A percentile compares a stretch with the other conserved stretches of the same genome.
Conservation (phyloP, 1,284 basidiomycete species). For the Farysia itapuensis region DNA sequence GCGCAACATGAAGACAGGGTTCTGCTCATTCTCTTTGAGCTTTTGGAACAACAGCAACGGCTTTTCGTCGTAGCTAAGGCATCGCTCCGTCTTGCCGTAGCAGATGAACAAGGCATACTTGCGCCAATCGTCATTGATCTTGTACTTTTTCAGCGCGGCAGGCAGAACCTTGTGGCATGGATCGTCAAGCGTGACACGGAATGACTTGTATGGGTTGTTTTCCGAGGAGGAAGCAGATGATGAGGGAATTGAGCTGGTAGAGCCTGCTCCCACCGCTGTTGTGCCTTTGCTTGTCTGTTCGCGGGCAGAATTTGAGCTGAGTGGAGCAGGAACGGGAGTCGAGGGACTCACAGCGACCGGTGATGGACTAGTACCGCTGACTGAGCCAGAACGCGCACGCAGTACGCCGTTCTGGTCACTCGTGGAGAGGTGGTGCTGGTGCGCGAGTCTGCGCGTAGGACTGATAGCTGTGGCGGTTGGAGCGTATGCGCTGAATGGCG, state of each 20-base stretch:
- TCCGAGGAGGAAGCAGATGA: slow-evolving; percentile 1
- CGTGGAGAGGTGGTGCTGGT: slow-evolving; percentile 17
- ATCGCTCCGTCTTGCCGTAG: slow-evolving; percentile 86
- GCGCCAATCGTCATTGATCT: slow-evolving; percentile 98
- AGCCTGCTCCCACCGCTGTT: background rate
- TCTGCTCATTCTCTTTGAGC: slow-evolving; percentile 93
- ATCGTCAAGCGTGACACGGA: slow-evolving; percentile 76
- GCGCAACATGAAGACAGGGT: slow-evolving; percentile 97
- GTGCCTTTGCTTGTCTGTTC: background rate
- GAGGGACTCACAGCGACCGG: background rate
- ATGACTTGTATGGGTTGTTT: slow-evolving; percentile 60
- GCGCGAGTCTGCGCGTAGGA: slow-evolving; percentile 30
- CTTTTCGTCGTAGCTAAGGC: slow-evolving; percentile 96
- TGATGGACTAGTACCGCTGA: slow-evolving; percentile 5
- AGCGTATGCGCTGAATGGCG: slow-evolving; percentile 11
- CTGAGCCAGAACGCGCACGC: slow-evolving; percentile 18
- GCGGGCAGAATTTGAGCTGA: background rate
- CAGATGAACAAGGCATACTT: slow-evolving; percentile 99
- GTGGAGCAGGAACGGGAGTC: background rate
- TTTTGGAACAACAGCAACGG: slow-evolving; percentile 94
- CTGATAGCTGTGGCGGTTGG: slow-evolving; percentile 24
- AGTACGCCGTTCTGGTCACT: slow-evolving; percentile 10
- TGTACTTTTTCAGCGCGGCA: slow-evolving; percentile 96
- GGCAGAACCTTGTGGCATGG: slow-evolving; percentile 97
- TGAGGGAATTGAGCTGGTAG: background rate